A percentile compares a stretch with the other conserved stretches of the same genome.
Evolutionary conservation across 2,329 filamentous ascomycete genomes (phyloP).

Genomic region (Ophiognomonia clavigignenti-juglandacearum): DNA sequence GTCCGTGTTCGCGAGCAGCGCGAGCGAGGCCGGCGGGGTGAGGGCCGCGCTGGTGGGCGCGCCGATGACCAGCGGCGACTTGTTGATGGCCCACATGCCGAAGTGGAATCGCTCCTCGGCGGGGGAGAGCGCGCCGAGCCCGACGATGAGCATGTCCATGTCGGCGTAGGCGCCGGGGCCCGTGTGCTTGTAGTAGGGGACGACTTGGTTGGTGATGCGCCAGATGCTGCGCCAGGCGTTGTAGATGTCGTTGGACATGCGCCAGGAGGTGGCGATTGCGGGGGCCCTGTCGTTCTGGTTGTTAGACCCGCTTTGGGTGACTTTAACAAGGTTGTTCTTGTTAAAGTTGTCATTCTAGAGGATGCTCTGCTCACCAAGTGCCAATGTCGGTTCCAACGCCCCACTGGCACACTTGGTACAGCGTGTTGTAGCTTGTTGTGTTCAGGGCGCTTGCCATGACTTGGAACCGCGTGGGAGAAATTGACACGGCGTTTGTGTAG

Average conservation of each 20-base stretch:
- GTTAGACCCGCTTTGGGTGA: neutral
- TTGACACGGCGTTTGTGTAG: conserved; percentile 31
- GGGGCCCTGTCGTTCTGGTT: conserved; percentile 29
- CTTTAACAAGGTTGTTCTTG: no score
- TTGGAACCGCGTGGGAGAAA: conserved; percentile 36
- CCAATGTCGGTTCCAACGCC: conserved; percentile 43
- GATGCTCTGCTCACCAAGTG: conserved; percentile 29
- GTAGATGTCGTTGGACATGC: conserved; percentile 51
- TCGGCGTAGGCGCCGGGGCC: conserved; percentile 43
- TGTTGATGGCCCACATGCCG: conserved; percentile 46
- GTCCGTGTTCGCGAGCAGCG: conserved; percentile 44
- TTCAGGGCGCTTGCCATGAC: conserved; percentile 41
- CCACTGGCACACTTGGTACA: conserved; percentile 51
- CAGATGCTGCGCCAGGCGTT: conserved; percentile 46
- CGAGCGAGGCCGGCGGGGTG: conserved; percentile 34
- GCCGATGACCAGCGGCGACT: conserved; percentile 45
- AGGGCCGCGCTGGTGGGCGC: conserved; percentile 33
- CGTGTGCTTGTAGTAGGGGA: conserved; percentile 40
- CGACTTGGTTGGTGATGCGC: conserved; percentile 47
- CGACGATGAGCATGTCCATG: conserved; percentile 48
- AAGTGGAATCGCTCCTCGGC: conserved; percentile 49
- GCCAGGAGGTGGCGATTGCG: conserved; percentile 40
- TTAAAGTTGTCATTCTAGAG: no score
- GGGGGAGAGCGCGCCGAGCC: conserved; percentile 37
- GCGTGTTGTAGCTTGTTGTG: conserved; percentile 33